Evolutionary conservation across 345 rosid species (phyloP), one percentile per base, ranked within the genome.

Genomic region (Corchorus olitorius): DNA sequence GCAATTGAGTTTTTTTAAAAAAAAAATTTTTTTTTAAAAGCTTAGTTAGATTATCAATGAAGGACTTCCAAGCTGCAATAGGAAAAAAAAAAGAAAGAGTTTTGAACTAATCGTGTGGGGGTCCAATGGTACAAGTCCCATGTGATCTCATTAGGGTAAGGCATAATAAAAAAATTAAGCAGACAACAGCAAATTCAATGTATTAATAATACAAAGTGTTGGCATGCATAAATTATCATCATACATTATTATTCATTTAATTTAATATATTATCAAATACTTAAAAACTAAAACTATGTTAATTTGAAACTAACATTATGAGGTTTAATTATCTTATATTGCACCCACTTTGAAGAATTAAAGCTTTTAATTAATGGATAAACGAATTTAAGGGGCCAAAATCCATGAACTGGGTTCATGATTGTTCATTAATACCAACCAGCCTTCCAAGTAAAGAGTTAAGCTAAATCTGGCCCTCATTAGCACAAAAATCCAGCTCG

Each of bases 61-160:
- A n/a, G n/a, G n/a, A n/a, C n/a, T n/a, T n/a, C n/a, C n/a, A n/a
- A n/a, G n/a, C n/a, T n/a, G n/a, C n/a, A 56, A 71, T 16, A 46
- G 77, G 53, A 77, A 56, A 82, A 79, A 39, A 74, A 76, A 70
- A 77, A 43, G 19, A 17, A 8, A 37, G 59, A 74, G 34, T 19
- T 39, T 68, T 77, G 22, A 77, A 80, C 75, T 74, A 80, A 86
- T 65, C 55, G 69, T 73, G 84, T 56, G 41, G 84, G 79, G 81
- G 80, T 74, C 92, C 86, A 81, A 85, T 83, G 76, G 76, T 66
- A 80, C 83, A 27, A 85, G 70, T 41, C 80, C 89, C 93, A 86
- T 85, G 95, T 91, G 93, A 84, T 56, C 75, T 77, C 85, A 87
- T 83, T 79, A 80, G 78, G 76, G 76, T 48, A 58, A 61, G 82